Evolutionary conservation across 768 basidiomycete species (phyloP), one percentile per base, ranked within the genome.

Genomic region (Trametes punicea): DNA sequence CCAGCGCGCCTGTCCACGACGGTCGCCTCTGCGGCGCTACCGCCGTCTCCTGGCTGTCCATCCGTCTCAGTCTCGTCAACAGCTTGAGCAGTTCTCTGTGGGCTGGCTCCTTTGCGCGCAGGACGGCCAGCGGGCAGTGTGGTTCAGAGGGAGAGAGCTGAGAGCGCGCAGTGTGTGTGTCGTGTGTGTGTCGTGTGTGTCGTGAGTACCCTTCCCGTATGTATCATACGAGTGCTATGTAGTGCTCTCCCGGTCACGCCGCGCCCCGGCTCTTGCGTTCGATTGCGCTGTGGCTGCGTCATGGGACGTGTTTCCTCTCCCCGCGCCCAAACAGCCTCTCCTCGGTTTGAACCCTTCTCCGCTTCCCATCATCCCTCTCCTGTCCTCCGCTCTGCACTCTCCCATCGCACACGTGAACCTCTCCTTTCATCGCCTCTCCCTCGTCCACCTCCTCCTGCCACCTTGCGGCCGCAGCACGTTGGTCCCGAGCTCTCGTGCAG

Each of bases 221-320:
- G 39, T 55, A 53, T 51, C 49, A 53, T 55, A 53, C 55, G 48
- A 53, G 55, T 56, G 46, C 56, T 47, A 51, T 55, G 46, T 34
- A 38, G 34, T 50, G 33, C 46, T 40, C 26, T 49, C n/a, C 16
- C 10, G 49, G 44, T 53, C 48, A 21, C 44, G 51, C 51, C 60
- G 52, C 41, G 56, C 48, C 30, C 45, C 52, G 52, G 56, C 50
- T 56, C 56, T 62, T 62, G 57, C 61, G 57, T 48, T 41, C 53
- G 49, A 58, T 59, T 58, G 57, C 61, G 57, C 18, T 33, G 47
- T 57, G 45, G 53, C 56, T 42, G 56, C 60, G 61, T 58, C 61
- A 62, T 62, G 57, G 50, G 61, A 58, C 57, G 53, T 54, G 45
- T 41, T 33, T 21, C 50, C 42, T n/a, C 9, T 33, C 29, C 31